phyloP scores from a whole-genome alignment of 768 basidiomycete species.

The Lyophyllum decastes region DNA sequence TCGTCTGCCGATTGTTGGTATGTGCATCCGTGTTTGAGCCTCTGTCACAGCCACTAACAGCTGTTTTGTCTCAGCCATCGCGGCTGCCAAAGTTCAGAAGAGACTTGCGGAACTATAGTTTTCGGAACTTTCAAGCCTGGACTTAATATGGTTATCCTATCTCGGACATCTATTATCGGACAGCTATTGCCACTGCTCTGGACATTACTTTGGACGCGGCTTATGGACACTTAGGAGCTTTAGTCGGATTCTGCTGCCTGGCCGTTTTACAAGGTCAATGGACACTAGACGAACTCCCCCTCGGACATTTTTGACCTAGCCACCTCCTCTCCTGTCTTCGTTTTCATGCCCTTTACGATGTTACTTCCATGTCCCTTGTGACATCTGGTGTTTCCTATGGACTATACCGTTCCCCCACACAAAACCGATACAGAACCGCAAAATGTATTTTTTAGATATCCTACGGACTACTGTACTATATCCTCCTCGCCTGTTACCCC shows the following conservation, averaged over 20 bases:
- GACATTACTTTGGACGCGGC: slow-evolving; percentile 16
- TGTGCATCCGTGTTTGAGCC: slow-evolving; percentile 14
- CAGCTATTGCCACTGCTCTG: slow-evolving; percentile 3
- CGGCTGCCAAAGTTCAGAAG: slow-evolving; percentile 43
- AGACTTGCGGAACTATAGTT: slow-evolving; percentile 33
- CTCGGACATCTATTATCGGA: slow-evolving; percentile 16
- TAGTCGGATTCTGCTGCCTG: slow-evolving; percentile 21
- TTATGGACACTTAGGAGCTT: slow-evolving; percentile 22
- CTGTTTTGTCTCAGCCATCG: slow-evolving; percentile 28
- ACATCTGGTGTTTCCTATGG: slow-evolving; percentile 5
- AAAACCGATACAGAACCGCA: slow-evolving; percentile 6
- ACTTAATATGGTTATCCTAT: slow-evolving; percentile 1
- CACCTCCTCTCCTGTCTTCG: neutral
- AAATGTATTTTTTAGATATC: slow-evolving; percentile 22
- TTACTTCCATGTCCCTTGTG: neutral
- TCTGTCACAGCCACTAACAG: neutral
- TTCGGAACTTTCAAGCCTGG: slow-evolving; percentile 1
- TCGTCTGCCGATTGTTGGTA: slow-evolving; percentile 60
- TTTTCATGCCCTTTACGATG: slow-evolving; percentile 10
- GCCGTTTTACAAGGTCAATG: slow-evolving; percentile 14
- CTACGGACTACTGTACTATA: slow-evolving; percentile 17
- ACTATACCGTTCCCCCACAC: slow-evolving; percentile 6
- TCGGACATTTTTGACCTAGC: slow-evolving; percentile 17
- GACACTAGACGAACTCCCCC: slow-evolving; percentile 23
- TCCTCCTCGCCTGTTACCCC: neutral